A percentile compares a stretch with the other conserved stretches of the same genome.
Conservation (phyloP, 129 eudicot species). For the Ambrosia trifida region DNA sequence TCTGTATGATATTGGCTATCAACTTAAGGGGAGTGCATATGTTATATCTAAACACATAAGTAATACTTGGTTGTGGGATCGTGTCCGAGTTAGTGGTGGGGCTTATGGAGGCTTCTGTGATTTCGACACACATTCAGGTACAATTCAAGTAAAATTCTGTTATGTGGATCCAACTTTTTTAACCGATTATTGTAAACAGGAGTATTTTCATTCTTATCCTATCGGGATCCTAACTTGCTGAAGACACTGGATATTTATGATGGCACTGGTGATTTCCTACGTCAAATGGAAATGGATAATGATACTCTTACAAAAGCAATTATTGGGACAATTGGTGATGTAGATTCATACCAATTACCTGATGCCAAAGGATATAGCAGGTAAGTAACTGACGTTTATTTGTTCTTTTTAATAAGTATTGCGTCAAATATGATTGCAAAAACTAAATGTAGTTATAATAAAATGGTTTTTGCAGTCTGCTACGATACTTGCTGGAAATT, state of each 20-base stretch:
- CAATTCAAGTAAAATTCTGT: constrained; percentile 8
- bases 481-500: constrained; percentile 77
- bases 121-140: constrained; percentile 96
- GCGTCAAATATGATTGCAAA: background rate
- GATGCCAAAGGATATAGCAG: constrained; percentile 99
- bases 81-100: constrained; percentile 98
- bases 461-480: constrained; percentile 57
- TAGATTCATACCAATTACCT: constrained; percentile 91
- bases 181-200: constrained; percentile 49
- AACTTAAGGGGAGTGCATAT: constrained; percentile 92
- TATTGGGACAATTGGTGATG: constrained; percentile 98
- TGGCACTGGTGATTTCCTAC: constrained; percentile 72
- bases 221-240: constrained; percentile 95
- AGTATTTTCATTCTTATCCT: constrained; percentile 85
- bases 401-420: background rate
- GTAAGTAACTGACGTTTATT: constrained; percentile 37
- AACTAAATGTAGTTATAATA: background rate
- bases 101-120: constrained; percentile 99
- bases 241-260: constrained; percentile 94
- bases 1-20: constrained; percentile 79
- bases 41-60: constrained; percentile 83
- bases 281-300: constrained; percentile 82
- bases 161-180: constrained; percentile 12
- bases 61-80: constrained; percentile 99
- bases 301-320: constrained; percentile 95